Evolutionary conservation across 2,329 filamentous ascomycete genomes (phyloP), one percentile per base, ranked within the genome.

Genomic region (Macroventuria anomochaeta): DNA sequence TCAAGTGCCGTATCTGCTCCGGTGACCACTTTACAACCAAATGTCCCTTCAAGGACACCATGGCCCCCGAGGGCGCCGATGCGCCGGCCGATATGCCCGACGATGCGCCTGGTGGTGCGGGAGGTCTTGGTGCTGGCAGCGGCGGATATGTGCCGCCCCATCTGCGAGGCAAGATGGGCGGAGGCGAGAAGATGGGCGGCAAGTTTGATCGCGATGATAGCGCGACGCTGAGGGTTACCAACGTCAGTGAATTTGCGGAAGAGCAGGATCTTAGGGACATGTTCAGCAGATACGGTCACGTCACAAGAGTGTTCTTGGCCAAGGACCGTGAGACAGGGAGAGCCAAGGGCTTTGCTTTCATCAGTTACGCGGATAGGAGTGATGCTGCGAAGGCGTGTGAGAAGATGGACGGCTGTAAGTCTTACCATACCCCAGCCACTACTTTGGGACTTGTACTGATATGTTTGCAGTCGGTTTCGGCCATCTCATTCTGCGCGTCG

Each of bases 11-110:
- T 84, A 97, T 99, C 76, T 99, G 95, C 82, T 90, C 88, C 75
- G 95, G 93, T 75, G 95, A 99, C 83, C 95, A 99, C 86, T 99
- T 97, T 84, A 99, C 95, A 34, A 93, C 93, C 65, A 89, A 95
- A 77, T 99, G 95, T 86, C 95, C 95, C 29, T 99, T 96, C 88
- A 99, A 97, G 83, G 95, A 97, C 76, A 99, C 93, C 69, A 97
- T 99, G 92, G 92, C 93, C 29, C 95, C 90, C 31, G 86, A 93
- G 57, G 79, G 79, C 61, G 79, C 78, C 60, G 74, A 72, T 32
- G 73, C 74, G 18, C 76, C 77, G 20, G 83, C 82, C 37, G 70
- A 72, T 29, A 77, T 74, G 37, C 81, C 77, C 23, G 77, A 76
- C 41, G 81, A 78, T 20, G 81, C 76, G 40, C 77, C 77, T 42